Percentiles rank a stretch among this genome's conserved stretches.
These are phyloP conservation scores for Colletotrichum musae DNA, from an alignment of 2,329 filamentous ascomycete genomes.

Conservation along the genomic window DNA sequence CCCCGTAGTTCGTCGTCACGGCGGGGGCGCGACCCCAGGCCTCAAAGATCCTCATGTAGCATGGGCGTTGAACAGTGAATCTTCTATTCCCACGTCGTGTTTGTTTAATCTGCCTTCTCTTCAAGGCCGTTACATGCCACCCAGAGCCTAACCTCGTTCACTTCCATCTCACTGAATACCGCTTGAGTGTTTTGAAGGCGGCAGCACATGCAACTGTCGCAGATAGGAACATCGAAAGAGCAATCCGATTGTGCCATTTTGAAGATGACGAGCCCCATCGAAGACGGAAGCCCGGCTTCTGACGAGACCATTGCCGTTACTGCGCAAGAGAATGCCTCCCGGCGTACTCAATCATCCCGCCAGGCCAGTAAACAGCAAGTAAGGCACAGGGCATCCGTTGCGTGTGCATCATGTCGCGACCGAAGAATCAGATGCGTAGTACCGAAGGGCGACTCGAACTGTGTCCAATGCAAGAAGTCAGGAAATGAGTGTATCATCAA, in stretches of 20 bases:
- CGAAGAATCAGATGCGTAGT: conserved; percentile 66
- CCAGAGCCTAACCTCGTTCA: background rate
- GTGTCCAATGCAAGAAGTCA: conserved; percentile 66
- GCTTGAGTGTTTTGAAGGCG: background rate
- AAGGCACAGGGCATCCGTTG: conserved; percentile 66
- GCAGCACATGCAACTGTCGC: background rate
- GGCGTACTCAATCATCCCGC: conserved; percentile 46
- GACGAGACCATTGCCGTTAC: conserved; percentile 46
- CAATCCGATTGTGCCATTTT: background rate
- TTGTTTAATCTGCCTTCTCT: too few relatives aligned
- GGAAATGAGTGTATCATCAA: conserved; percentile 69
- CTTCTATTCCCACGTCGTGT: background rate
- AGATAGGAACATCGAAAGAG: too few relatives aligned
- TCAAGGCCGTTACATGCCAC: too few relatives aligned
- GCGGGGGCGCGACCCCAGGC: background rate
- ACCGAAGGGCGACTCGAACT: conserved; percentile 64
- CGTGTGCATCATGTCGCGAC: conserved; percentile 68
- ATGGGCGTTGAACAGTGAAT: background rate
- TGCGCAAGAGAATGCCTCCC: conserved; percentile 53
- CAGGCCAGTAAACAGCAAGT: conserved; percentile 54
- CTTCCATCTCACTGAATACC: background rate
- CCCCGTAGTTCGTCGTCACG: conserved; percentile 28
- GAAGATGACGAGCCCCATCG: conserved; percentile 15
- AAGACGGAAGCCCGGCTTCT: conserved; percentile 26
- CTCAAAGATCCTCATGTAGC: conserved; percentile 1